Evolutionary conservation across 2,329 filamentous ascomycete genomes (phyloP), one percentile per base, ranked within the genome.

Genomic region (Paecilomyces dactylethromorphus): DNA sequence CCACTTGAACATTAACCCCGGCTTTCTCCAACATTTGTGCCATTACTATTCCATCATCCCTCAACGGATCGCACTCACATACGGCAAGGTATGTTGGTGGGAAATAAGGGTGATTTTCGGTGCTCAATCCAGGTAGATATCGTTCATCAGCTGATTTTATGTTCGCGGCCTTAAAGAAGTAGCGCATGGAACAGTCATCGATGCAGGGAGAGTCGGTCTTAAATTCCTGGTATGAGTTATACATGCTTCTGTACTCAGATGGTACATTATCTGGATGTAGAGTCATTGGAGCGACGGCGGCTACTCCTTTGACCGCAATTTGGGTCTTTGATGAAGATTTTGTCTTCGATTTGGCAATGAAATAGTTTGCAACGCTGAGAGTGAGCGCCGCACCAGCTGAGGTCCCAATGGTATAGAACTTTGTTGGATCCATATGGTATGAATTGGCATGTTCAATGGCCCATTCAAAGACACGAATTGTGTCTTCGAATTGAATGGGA

Each of bases 401-500:
- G n/a, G 49, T 22, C 5, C 49, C 49, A 18, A 52, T 12, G 15
- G 49, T 52, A 26, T 22, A 52, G 49, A 52, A 52, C 12, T 52
- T 52, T 10, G 49, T 22, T 7, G 21, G 49, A 18, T 52, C 49
- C 21, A 22, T 26, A 26, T 15, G 21, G 18, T 22, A 12, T 10
- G n/a, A 52, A 4, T 22, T 10, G 1, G 49, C 49, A 18, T 52
- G 18, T 22, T 52, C 24, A 15, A 52, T 4, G 8, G 49, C 49
- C 78, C 79, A 81, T 60, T 72, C 67, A 0, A 78, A 68, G 1
- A 74, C 74, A 61, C 82, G 80, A 60, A 75, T 79, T 56, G 73
- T 74, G 63, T 84, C 81, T 56, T 82, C 69, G 1, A 82, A 69
- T 3, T 76, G 76, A 1, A 68, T 70, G 0, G 82, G 81, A 58